Evolutionary conservation across 495 filamentous ascomycete species (phyloP).

Genomic region (Pseudomonodictys pantanalensis): DNA sequence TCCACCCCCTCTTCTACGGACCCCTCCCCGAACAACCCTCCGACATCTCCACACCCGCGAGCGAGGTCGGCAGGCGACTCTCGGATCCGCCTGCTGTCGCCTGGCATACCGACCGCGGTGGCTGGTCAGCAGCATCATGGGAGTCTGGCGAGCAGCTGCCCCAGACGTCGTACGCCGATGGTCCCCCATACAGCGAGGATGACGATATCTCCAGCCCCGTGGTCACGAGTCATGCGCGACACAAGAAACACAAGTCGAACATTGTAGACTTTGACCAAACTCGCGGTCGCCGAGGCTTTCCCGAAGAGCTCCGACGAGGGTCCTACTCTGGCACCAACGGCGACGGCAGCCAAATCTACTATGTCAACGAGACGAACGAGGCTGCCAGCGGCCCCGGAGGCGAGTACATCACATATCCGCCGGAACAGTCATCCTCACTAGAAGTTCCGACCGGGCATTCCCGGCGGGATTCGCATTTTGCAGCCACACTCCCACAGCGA

Average conservation of each 20-base stretch:
- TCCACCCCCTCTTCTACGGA: constrained; percentile 89
- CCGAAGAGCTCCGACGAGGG: constrained; percentile 50
- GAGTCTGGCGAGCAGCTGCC: constrained; percentile 62
- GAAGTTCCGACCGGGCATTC: constrained; percentile 46
- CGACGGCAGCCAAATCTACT: constrained; percentile 77
- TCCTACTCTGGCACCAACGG: constrained; percentile 64
- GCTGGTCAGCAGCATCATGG: constrained; percentile 54
- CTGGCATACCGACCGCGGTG: constrained; percentile 52
- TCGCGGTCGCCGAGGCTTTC: constrained; percentile 44
- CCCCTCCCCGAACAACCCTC: constrained; percentile 75
- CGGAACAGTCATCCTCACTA: constrained; percentile 48
- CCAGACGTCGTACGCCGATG: constrained; percentile 82
- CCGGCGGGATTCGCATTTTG: constrained; percentile 48
- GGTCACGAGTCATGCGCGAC: constrained; percentile 61
- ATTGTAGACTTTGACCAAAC: constrained; percentile 47
- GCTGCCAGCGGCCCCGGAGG: constrained; percentile 70
- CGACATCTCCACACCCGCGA: constrained; percentile 77
- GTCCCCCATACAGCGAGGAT: constrained; percentile 95
- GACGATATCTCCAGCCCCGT: constrained; percentile 93
- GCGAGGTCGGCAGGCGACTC: constrained; percentile 69
- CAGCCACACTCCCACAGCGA: constrained; percentile 47
- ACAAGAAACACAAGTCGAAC: constrained; percentile 80
- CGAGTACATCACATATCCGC: constrained; percentile 76
- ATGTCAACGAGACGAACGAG: constrained; percentile 64
- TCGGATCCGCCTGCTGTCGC: constrained; percentile 71